Conservation (phyloP, 2,329 filamentous ascomycete species). For the Cladophialophora psammophila region DNA sequence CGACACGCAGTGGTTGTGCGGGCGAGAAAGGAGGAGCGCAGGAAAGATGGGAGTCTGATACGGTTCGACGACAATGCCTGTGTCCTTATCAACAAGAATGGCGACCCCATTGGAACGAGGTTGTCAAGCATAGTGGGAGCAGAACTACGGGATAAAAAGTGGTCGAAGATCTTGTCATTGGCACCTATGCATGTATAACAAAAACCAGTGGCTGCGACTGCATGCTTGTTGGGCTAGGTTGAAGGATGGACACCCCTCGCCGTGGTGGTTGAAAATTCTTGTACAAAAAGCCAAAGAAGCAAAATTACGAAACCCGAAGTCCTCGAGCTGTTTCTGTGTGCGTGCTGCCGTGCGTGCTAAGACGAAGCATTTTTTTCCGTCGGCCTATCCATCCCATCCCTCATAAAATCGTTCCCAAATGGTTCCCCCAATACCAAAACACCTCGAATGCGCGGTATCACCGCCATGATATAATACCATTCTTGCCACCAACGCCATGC, state of each 20-base stretch:
- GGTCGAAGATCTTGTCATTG: conserved; percentile 97
- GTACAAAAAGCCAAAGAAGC: conserved; percentile 7
- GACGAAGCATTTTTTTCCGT: background rate
- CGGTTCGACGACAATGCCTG: conserved; percentile 98
- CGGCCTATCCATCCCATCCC: background rate
- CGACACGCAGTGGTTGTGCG: conserved; percentile 95
- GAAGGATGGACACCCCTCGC: background rate
- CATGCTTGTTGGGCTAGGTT: background rate
- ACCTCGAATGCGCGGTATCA: conserved; percentile 26
- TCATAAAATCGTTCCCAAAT: background rate
- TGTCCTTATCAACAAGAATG: conserved; percentile 94
- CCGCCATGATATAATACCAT: background rate
- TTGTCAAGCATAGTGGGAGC: conserved; percentile 90
- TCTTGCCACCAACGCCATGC: conserved; percentile 26
- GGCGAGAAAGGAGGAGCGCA: conserved; percentile 84
- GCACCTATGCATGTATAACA: conserved; percentile 75
- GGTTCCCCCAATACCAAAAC: conserved; percentile 6
- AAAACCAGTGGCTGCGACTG: background rate
- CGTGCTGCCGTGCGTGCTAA: background rate
- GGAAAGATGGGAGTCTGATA: conserved; percentile 87
- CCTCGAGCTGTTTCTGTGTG: background rate
- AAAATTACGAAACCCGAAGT: background rate
- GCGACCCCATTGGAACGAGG: conserved; percentile 91
- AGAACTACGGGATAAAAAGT: conserved; percentile 89
- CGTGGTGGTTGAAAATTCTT: background rate